A percentile compares a stretch with the other conserved stretches of the same genome.
These are phyloP conservation scores for Tolypocladium album DNA, from an alignment of 2,329 filamentous ascomycete species.

Conservation along the genomic window DNA sequence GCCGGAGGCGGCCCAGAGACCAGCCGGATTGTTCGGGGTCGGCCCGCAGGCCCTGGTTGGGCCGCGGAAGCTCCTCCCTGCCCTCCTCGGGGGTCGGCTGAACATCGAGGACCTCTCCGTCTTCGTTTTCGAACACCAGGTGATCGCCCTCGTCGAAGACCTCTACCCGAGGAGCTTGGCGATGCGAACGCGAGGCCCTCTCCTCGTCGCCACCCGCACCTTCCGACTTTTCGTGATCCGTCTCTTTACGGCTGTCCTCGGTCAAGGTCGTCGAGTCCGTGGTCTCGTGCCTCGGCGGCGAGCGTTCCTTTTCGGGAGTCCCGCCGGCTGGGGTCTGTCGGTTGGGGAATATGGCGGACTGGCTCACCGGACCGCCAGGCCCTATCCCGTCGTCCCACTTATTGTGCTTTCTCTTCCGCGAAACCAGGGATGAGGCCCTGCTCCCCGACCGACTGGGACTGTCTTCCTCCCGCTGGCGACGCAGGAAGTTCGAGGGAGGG, in stretches of 20 bases:
- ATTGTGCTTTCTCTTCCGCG: conserved; percentile 53
- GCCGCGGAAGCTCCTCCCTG: neutral
- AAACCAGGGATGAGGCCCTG: conserved; percentile 48
- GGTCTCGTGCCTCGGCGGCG: conserved; percentile 16
- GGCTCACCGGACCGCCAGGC: conserved; percentile 76
- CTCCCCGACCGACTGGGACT: conserved; percentile 40
- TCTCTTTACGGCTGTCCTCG: conserved; percentile 21
- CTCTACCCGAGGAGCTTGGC: conserved; percentile 35
- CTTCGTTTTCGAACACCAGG: conserved; percentile 71
- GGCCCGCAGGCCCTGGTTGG: conserved; percentile 1
- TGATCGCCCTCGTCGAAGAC: conserved; percentile 73
- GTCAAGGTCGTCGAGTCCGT: conserved; percentile 21
- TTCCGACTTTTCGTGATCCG: conserved; percentile 13
- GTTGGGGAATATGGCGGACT: conserved; percentile 77
- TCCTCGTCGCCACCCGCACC: conserved; percentile 10
- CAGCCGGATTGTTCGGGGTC: conserved; percentile 11
- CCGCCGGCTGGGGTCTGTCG: conserved; percentile 20
- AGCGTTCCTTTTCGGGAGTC: conserved; percentile 17
- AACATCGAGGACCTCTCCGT: conserved; percentile 74
- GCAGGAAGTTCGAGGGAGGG: conserved; percentile 68
- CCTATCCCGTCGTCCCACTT: conserved; percentile 62
- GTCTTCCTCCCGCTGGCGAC: conserved; percentile 72
- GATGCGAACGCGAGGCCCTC: neutral
- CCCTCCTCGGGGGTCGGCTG: conserved; percentile 21
- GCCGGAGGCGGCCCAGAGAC: conserved; percentile 32